phyloP scores from a whole-genome alignment of 805 yeast species.

The Zygosaccharomyces bisporus region DNA sequence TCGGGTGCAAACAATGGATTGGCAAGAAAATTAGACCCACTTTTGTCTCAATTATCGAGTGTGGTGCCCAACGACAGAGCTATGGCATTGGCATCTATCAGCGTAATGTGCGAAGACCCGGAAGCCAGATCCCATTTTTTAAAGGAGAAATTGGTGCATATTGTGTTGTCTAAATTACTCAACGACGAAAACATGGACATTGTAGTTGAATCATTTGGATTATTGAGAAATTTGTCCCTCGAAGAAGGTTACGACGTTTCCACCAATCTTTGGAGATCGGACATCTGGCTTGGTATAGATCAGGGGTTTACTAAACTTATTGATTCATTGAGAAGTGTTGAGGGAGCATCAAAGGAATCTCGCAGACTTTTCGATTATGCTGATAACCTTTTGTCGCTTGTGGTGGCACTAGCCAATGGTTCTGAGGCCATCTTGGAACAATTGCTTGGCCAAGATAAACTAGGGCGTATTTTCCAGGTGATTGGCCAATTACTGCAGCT shows the following conservation, averaged over 20 bases:
- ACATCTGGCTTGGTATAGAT: constrained; percentile 64
- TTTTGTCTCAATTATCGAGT: constrained; percentile 61
- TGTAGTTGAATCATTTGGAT: constrained; percentile 75
- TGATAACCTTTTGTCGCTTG: constrained; percentile 68
- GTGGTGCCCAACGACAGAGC: constrained; percentile 66
- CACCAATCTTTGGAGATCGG: constrained; percentile 69
- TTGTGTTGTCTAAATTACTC: constrained; percentile 58
- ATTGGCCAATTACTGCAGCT: constrained; percentile 30
- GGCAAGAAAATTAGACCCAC: constrained; percentile 60
- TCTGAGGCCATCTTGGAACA: constrained; percentile 57
- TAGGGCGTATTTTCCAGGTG: constrained; percentile 27
- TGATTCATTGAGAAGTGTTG: constrained; percentile 45
- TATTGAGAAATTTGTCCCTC: constrained; percentile 71
- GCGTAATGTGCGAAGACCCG: constrained; percentile 66
- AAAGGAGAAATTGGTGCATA: constrained; percentile 66
- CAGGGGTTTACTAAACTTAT: constrained; percentile 49
- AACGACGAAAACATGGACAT: constrained; percentile 70
- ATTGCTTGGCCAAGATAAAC: constrained; percentile 30
- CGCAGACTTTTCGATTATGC: constrained; percentile 56
- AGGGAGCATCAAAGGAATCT: constrained; percentile 38
- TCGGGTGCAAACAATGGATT: constrained; percentile 48
- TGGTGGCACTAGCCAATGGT: constrained; percentile 61
- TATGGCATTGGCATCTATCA: constrained; percentile 71
- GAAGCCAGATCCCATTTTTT: constrained; percentile 58
- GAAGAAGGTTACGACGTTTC: constrained; percentile 88